These are phyloP conservation scores for Coniella lustricola DNA, from an alignment of 2,329 filamentous ascomycete genomes.

Conservation along the genomic window DNA sequence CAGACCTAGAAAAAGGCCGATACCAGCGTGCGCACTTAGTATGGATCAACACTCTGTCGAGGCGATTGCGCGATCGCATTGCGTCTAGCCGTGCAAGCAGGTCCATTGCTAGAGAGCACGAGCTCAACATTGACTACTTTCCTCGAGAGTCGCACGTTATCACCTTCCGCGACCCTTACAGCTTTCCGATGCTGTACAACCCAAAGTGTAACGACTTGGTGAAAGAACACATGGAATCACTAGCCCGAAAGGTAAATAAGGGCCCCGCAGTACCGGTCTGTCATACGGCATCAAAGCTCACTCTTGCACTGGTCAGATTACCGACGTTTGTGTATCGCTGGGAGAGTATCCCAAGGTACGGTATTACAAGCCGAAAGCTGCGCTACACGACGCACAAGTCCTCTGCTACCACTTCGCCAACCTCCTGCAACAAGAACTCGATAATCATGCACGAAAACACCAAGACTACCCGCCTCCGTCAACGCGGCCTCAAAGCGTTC, in stretches of 20 bases:
- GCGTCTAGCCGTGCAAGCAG: slow-evolving; percentile 47
- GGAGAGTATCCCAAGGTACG: slow-evolving; percentile 90
- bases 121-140: slow-evolving; percentile 81
- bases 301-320: slow-evolving; percentile 48
- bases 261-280: neutral
- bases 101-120: slow-evolving; percentile 69
- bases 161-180: slow-evolving; percentile 91
- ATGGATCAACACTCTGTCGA: slow-evolving; percentile 74
- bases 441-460: slow-evolving; percentile 80
- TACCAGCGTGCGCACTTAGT: slow-evolving; percentile 76
- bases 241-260: slow-evolving; percentile 73
- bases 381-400: slow-evolving; percentile 80
- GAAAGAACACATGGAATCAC: slow-evolving; percentile 69
- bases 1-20: slow-evolving; percentile 78
- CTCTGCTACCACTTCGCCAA: slow-evolving; percentile 81
- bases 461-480: slow-evolving; percentile 76
- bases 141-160: slow-evolving; percentile 86
- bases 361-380: slow-evolving; percentile 72
- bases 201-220: slow-evolving; percentile 82
- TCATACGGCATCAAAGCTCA: slow-evolving; percentile 13
- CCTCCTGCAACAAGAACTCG: slow-evolving; percentile 86
- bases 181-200: slow-evolving; percentile 88
- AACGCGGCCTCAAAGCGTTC: slow-evolving; percentile 69
- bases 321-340: slow-evolving; percentile 81
- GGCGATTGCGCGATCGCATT: slow-evolving; percentile 63